Evolutionary conservation across 257 asterid genomes (phyloP).

Genomic region (Primulina tabacum): DNA sequence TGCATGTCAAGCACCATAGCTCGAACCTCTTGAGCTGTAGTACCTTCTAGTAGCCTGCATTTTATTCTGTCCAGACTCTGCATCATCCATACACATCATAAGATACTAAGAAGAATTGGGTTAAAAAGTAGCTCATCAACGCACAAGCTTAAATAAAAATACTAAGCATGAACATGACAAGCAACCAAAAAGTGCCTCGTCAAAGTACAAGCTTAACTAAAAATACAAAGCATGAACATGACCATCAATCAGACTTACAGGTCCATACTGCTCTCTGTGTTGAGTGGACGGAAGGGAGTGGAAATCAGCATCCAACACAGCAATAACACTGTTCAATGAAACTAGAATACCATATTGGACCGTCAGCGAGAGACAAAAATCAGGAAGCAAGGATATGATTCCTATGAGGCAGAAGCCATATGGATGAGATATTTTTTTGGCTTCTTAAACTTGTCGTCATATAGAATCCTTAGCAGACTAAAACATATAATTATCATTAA

Average conservation of each 20-base stretch:
- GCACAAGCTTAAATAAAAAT: constrained; percentile 3
- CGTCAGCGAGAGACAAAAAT: constrained; percentile 30
- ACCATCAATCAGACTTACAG: constrained; percentile 58
- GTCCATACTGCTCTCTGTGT: constrained; percentile 97
- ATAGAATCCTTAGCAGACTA: constrained; percentile 9
- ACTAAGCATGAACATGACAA: constrained; percentile 3
- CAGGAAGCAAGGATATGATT: constrained; percentile 8
- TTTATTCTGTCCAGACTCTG: constrained; percentile 98
- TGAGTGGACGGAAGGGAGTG: constrained; percentile 96
- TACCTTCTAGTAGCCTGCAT: constrained; percentile 97
- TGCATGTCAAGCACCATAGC: constrained; percentile 99
- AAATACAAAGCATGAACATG: constrained; percentile 12
- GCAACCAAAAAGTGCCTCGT: neutral
- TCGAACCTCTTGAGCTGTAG: constrained; percentile 97
- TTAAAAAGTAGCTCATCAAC: constrained; percentile 7
- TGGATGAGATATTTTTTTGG: neutral
- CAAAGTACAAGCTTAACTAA: neutral
- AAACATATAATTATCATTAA: constrained; percentile 4
- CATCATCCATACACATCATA: constrained; percentile 27
- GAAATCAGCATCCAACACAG: constrained; percentile 92
- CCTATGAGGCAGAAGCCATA: constrained; percentile 5
- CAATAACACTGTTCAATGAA: constrained; percentile 91
- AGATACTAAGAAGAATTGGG: constrained; percentile 11
- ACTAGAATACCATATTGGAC: constrained; percentile 43
- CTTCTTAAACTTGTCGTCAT: constrained; percentile 19